Percentiles rank a stretch among this genome's conserved stretches.
These are phyloP conservation scores for Podospora anserina DNA, from an alignment of 495 filamentous ascomycete genomes.

Conservation along the genomic window DNA sequence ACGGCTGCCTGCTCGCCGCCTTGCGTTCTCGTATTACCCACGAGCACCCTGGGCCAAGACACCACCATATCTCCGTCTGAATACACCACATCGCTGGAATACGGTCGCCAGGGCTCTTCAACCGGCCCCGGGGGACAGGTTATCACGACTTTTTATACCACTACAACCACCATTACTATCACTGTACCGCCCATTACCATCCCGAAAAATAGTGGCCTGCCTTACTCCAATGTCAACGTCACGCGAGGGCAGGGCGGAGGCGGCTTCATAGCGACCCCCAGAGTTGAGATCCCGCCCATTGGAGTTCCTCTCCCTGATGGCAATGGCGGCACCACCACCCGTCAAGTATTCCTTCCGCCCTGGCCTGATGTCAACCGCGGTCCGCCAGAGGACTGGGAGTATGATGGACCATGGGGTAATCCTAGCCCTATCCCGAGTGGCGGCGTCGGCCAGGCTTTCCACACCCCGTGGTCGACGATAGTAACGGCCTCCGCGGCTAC, in stretches of 20 bases:
- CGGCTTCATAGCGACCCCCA: constrained; percentile 8
- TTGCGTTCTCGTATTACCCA: constrained; percentile 23
- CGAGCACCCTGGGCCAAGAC: constrained; percentile 10
- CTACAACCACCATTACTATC: constrained; percentile 21
- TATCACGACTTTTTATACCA: constrained; percentile 11
- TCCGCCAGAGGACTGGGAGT: neutral
- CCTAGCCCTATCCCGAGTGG: neutral
- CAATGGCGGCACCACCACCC: constrained; percentile 12
- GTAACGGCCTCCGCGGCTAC: neutral
- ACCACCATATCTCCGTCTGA: constrained; percentile 11
- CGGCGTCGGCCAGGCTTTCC: no score
- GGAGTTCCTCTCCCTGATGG: constrained; percentile 11
- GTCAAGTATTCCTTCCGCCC: constrained; percentile 19
- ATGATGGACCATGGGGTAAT: neutral
- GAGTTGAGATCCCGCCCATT: constrained; percentile 22
- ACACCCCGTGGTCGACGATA: no score
- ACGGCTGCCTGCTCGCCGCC: constrained; percentile 15
- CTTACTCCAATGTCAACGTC: constrained; percentile 17
- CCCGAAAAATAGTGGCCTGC: neutral
- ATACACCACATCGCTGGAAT: constrained; percentile 27
- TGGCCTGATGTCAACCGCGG: constrained; percentile 20
- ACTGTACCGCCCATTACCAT: constrained; percentile 13
- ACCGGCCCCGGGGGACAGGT: neutral
- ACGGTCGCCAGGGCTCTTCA: constrained; percentile 1
- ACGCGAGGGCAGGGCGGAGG: neutral